Conservation (phyloP, 2,329 filamentous ascomycete species). For the Cordyceps cateniannulata region DNA sequence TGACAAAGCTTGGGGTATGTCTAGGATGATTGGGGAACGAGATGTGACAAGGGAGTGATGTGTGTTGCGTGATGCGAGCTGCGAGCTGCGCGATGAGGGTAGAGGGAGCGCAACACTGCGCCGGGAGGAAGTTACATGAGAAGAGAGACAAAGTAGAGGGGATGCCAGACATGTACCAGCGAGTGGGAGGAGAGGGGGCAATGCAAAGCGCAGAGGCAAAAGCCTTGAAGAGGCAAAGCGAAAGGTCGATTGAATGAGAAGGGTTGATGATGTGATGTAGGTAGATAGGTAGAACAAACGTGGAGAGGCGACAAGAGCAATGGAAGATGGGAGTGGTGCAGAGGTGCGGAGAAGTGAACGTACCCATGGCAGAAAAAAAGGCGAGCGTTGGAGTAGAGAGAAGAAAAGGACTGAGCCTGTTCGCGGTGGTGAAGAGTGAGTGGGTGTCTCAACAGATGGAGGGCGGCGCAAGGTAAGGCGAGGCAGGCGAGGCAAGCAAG, state of each 20-base stretch:
- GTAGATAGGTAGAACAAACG: neutral
- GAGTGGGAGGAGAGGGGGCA: conserved; percentile 2
- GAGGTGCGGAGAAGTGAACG: conserved; percentile 12
- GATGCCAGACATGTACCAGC: conserved; percentile 8
- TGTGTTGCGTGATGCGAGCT: neutral
- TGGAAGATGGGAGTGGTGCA: conserved; percentile 5
- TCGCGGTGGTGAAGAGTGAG: conserved; percentile 15
- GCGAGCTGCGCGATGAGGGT: neutral
- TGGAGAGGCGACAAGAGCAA: conserved; percentile 11
- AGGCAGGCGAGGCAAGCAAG: neutral
- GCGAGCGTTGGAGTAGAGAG: conserved; percentile 10
- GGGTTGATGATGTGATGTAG: conserved; percentile 1
- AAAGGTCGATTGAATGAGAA: conserved; percentile 1
- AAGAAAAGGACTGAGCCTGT: conserved; percentile 11
- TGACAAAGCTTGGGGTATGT: neutral
- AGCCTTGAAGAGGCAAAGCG: neutral
- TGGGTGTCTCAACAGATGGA: conserved; percentile 23
- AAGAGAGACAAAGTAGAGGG: neutral
- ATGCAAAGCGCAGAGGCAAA: neutral
- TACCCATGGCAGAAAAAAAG: conserved; percentile 15
- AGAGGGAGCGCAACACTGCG: neutral
- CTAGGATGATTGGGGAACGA: neutral
- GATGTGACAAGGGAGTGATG: neutral
- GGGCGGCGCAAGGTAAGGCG: conserved; percentile 13
- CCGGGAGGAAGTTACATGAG: neutral